Percentiles rank a stretch among this genome's conserved stretches.
These are phyloP conservation scores for Fusarium graminum DNA, from an alignment of 2,329 filamentous ascomycete genomes.

Conservation along the genomic window DNA sequence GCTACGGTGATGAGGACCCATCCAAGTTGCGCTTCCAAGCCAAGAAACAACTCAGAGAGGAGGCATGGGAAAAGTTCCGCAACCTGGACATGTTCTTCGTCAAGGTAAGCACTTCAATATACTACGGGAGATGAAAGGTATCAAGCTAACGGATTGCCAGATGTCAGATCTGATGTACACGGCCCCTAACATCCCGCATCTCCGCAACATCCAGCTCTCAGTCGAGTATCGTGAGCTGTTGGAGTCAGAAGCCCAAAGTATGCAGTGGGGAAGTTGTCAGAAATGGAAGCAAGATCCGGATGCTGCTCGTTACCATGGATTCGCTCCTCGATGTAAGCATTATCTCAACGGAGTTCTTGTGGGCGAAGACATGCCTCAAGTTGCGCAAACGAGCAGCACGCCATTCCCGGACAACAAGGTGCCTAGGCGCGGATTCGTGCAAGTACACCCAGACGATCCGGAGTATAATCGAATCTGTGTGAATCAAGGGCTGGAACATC, in stretches of 20 bases:
- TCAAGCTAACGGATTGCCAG: conserved; percentile 53
- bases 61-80: conserved; percentile 67
- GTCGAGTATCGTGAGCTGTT: conserved; percentile 72
- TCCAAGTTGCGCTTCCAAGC: conserved; percentile 58
- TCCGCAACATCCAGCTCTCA: conserved; percentile 66
- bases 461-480: conserved; percentile 68
- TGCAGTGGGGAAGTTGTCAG: conserved; percentile 57
- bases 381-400: conserved; percentile 62
- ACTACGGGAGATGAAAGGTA: background rate
- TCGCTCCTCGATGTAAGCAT: conserved; percentile 69
- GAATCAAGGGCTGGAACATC: conserved; percentile 69
- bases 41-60: conserved; percentile 61
- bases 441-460: conserved; percentile 67
- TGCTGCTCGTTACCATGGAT: conserved; percentile 63
- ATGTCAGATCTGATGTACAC: conserved; percentile 72
- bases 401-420: conserved; percentile 69
- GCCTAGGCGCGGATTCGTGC: conserved; percentile 66
- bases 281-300: conserved; percentile 73
- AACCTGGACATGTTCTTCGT: conserved; percentile 75
- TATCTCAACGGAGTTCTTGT: conserved; percentile 69
- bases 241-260: conserved; percentile 62
- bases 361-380: conserved; percentile 63
- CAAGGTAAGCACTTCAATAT: conserved; percentile 68
- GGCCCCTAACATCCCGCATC: conserved; percentile 69
- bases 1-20: conserved; percentile 64